Percentiles rank a stretch among this genome's conserved stretches.
Evolutionary conservation across 2,329 filamentous ascomycete genomes (phyloP).

Genomic region (Diaporthe amygdali): DNA sequence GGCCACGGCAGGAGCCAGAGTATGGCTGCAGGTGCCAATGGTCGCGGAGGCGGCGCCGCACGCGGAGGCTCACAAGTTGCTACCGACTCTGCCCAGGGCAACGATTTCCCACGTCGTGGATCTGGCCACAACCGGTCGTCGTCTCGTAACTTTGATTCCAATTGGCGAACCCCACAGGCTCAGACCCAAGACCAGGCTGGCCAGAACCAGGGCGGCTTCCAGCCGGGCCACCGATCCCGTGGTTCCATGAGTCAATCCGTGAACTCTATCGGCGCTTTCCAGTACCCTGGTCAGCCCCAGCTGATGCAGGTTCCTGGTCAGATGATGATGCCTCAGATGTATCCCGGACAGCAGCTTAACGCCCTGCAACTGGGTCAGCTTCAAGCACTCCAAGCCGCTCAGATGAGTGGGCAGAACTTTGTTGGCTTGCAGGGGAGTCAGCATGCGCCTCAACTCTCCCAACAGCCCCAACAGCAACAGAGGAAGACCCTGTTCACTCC

Average conservation of each 20-base stretch:
- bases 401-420: conserved; percentile 78
- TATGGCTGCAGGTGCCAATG: conserved; percentile 77
- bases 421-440: conserved; percentile 73
- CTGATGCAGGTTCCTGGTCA: conserved; percentile 86
- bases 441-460: conserved; percentile 70
- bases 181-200: conserved; percentile 59
- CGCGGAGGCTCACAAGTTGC: conserved; percentile 67
- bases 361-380: conserved; percentile 88
- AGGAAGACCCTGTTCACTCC: conserved; percentile 98
- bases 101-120: conserved; percentile 77
- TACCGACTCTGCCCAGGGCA: conserved; percentile 49
- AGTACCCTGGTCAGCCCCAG: conserved; percentile 87
- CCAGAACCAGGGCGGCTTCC: conserved; percentile 75
- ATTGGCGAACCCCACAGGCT: conserved; percentile 91
- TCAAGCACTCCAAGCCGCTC: conserved; percentile 88
- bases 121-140: conserved; percentile 81
- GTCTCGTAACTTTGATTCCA: conserved; percentile 96
- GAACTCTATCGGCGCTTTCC: conserved; percentile 82
- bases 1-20: conserved; percentile 84
- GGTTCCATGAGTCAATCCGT: conserved; percentile 86
- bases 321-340: conserved; percentile 86
- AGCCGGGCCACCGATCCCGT: conserved; percentile 88
- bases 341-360: conserved; percentile 83
- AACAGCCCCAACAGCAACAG: conserved; percentile 84
- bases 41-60: conserved; percentile 63